Evolutionary conservation across 306 rosid genomes (phyloP).

Genomic region (Ochetophila trinervis): DNA sequence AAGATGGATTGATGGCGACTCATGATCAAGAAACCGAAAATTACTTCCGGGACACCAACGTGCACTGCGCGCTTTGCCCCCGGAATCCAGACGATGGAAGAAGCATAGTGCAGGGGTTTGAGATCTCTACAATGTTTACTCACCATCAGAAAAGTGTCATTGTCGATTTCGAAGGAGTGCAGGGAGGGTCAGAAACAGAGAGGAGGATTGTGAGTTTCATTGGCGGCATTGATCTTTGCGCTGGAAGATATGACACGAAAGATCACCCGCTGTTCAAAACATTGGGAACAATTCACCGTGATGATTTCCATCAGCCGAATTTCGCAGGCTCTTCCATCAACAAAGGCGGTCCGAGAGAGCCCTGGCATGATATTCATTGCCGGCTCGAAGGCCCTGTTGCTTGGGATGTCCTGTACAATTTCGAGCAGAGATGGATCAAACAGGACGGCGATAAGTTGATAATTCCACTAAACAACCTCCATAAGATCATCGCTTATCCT

Average conservation of each 20-base stretch:
- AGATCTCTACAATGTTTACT: constrained; percentile 65
- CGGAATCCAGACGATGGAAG: constrained; percentile 64
- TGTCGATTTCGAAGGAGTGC: constrained; percentile 41
- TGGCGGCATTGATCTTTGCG: constrained; percentile 88
- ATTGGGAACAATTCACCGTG: constrained; percentile 38
- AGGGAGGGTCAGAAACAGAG: constrained; percentile 23
- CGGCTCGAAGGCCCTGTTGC: constrained; percentile 72
- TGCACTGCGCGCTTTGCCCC: constrained; percentile 58
- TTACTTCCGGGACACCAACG: constrained; percentile 59
- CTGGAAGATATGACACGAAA: constrained; percentile 74
- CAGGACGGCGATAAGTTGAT: constrained; percentile 44
- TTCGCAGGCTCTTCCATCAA: constrained; percentile 60
- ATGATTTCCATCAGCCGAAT: constrained; percentile 84
- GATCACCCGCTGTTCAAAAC: constrained; percentile 66
- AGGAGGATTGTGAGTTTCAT: constrained; percentile 58
- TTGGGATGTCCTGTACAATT: constrained; percentile 77
- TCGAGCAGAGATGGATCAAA: constrained; percentile 76
- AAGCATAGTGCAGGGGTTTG: constrained; percentile 57
- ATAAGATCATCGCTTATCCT: constrained; percentile 30
- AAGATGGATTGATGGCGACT: constrained; percentile 78
- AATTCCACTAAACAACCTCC: constrained; percentile 30
- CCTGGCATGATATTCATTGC: constrained; percentile 95
- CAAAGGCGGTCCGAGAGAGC: constrained; percentile 94
- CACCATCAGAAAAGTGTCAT: constrained; percentile 78
- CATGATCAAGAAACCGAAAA: constrained; percentile 64